Percentiles rank a stretch among this genome's conserved stretches.
phyloP scores from a whole-genome alignment of 257 asterid genomes.

The Oldenlandia corymbosa region DNA sequence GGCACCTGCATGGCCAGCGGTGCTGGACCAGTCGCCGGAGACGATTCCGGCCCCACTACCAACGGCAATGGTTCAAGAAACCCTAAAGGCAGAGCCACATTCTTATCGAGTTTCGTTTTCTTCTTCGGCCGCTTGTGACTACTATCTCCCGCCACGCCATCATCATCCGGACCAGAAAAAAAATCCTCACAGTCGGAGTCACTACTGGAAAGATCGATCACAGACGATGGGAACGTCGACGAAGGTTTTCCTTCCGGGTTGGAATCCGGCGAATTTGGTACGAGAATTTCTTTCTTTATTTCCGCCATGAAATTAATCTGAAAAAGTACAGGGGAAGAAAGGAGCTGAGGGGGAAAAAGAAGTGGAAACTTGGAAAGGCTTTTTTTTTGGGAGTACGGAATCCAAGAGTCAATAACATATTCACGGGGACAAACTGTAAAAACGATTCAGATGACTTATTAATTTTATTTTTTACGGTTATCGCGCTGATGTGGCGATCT shows the following conservation, averaged over 20 bases:
- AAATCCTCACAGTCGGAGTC: conserved; percentile 28
- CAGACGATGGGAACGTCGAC: neutral
- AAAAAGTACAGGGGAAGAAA: too few species aligned
- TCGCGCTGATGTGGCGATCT: too few species aligned
- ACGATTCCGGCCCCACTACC: neutral
- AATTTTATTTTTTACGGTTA: too few species aligned
- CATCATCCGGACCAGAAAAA: neutral
- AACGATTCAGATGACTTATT: too few species aligned
- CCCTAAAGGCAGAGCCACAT: conserved; percentile 57
- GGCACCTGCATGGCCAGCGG: conserved; percentile 18
- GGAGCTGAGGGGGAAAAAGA: too few species aligned
- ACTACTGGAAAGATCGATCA: conserved; percentile 31
- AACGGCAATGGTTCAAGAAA: conserved; percentile 71
- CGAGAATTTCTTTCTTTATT: conserved; percentile 7
- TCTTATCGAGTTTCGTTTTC: conserved; percentile 35
- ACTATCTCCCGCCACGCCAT: neutral
- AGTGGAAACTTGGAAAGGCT: too few species aligned
- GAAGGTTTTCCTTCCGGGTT: neutral
- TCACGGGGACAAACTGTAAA: too few species aligned
- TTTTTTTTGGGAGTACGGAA: too few species aligned
- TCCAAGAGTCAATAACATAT: too few species aligned
- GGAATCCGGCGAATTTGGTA: neutral
- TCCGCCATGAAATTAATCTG: neutral
- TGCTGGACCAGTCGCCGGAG: neutral
- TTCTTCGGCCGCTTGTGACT: conserved; percentile 25